A percentile compares a stretch with the other conserved stretches of the same genome.
Conservation (phyloP, 306 rosid genomes). For the Quercus engelmannii region DNA sequence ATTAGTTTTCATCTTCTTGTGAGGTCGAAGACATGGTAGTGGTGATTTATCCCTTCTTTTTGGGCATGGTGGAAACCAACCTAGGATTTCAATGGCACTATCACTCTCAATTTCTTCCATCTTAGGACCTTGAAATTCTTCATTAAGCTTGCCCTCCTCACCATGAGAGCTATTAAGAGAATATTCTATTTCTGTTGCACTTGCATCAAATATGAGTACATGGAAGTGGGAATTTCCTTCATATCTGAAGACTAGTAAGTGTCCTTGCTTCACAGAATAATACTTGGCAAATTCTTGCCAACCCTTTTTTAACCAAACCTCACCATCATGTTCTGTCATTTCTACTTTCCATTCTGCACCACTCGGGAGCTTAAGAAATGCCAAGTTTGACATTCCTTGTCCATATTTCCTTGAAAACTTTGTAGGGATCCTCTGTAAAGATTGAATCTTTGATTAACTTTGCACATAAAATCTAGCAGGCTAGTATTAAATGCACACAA, state of each 20-base stretch:
- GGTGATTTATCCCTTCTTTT: not conserved
- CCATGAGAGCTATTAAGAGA: not conserved
- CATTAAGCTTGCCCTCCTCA: not conserved
- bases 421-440: slow-evolving; percentile 2
- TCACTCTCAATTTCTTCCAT: not conserved
- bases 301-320: slow-evolving; percentile 1
- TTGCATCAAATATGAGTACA: slow-evolving; percentile 24
- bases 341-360: slow-evolving; percentile 9
- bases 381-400: not conserved
- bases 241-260: slow-evolving; percentile 9
- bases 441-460: not conserved
- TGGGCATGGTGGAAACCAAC: not conserved
- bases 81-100: not conserved
- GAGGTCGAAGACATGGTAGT: not conserved
- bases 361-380: slow-evolving; percentile 4
- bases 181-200: slow-evolving; percentile 25
- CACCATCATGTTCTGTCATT: not conserved
- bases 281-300: slow-evolving; percentile 17
- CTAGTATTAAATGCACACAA: not conserved
- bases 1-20: not conserved
- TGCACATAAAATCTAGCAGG: not conserved
- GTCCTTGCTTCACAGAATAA: not conserved
- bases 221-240: slow-evolving; percentile 20
- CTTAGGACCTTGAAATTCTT: not conserved
- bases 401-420: not conserved